phyloP scores from a whole-genome alignment of 1,139 yeast genomes.

The Protomyces inundatus region DNA sequence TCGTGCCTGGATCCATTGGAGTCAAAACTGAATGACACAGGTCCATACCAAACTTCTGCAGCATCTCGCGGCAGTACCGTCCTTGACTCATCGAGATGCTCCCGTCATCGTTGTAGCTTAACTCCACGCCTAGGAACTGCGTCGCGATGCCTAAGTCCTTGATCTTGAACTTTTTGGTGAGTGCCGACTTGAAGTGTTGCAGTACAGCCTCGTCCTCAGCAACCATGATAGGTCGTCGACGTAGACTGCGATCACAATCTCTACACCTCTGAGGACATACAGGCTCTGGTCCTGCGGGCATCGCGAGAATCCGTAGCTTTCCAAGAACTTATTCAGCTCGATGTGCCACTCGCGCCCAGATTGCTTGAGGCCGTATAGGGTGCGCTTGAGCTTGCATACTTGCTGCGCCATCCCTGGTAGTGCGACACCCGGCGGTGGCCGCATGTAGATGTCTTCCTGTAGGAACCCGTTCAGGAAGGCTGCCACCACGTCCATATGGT shows the following conservation, averaged over 20 bases:
- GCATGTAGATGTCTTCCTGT: background rate
- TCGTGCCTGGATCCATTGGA: background rate
- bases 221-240: background rate
- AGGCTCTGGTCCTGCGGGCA: background rate
- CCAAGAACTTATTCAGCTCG: background rate
- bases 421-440: background rate
- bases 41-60: background rate
- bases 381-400: background rate
- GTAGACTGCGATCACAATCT: background rate
- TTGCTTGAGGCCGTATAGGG: slow-evolving; percentile 17
- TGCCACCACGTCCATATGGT: background rate
- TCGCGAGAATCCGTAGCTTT: background rate
- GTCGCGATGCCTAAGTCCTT: background rate
- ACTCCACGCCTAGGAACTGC: background rate
- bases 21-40: background rate
- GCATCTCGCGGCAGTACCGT: background rate
- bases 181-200: background rate
- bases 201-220: background rate
- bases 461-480: background rate
- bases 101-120: background rate
- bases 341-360: slow-evolving; percentile 9
- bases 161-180: background rate
- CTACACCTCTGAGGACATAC: background rate
- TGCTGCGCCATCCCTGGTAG: background rate
- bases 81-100: background rate